Conservation (phyloP, 495 filamentous ascomycete species). For the Penicillium lividum region DNA sequence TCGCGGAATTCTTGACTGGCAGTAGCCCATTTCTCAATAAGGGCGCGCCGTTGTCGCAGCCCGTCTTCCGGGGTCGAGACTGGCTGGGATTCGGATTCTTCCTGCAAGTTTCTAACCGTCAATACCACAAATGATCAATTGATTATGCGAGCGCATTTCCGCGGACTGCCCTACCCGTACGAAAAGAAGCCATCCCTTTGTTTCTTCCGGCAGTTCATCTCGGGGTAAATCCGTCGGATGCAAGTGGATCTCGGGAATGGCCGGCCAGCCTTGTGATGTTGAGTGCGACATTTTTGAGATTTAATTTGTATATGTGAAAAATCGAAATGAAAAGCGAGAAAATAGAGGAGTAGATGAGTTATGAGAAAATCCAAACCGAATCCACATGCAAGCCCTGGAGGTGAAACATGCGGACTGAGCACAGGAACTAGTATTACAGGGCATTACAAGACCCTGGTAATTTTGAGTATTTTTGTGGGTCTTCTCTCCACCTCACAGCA, state of each 20-base stretch:
- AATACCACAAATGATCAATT: background rate
- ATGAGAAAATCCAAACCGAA: background rate
- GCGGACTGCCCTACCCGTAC: background rate
- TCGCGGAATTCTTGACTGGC: background rate
- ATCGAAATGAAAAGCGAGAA: no score
- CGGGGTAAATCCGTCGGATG: constrained; percentile 12
- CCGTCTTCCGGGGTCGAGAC: background rate
- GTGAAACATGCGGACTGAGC: no score
- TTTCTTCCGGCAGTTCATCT: background rate
- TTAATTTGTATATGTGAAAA: no score
- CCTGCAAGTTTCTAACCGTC: no score
- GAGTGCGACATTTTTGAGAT: constrained; percentile 6
- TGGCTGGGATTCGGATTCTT: no score
- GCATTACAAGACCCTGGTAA: background rate
- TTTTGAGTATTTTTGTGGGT: background rate
- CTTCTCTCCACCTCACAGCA: no score
- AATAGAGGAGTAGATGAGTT: no score
- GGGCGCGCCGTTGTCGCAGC: background rate
- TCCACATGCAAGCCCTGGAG: background rate
- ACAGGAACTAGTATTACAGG: background rate
- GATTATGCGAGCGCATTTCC: background rate
- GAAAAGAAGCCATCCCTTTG: background rate
- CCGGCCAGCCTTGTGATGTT: constrained; percentile 9
- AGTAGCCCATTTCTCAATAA: background rate
- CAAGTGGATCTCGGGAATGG: constrained; percentile 15